phyloP scores from a whole-genome alignment of 345 rosid genomes.

The Hibiscus tridactylites region DNA sequence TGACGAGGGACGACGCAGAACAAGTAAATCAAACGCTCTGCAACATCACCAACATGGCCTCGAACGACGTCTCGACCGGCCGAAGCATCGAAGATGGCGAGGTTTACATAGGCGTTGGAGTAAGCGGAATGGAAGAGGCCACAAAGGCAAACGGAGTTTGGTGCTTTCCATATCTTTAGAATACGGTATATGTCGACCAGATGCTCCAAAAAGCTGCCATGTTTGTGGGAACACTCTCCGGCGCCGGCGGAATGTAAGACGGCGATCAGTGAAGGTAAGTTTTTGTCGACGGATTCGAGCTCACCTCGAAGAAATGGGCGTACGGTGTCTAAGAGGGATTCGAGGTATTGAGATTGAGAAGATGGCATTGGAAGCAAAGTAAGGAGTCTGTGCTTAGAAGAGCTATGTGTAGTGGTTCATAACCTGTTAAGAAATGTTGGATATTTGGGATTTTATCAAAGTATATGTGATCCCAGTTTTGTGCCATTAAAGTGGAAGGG shows the following conservation, averaged over 20 bases:
- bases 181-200: constrained; percentile 69
- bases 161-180: constrained; percentile 75
- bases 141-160: constrained; percentile 72
- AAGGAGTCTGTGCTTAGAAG: neutral
- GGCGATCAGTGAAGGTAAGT: constrained; percentile 50
- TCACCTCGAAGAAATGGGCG: constrained; percentile 93
- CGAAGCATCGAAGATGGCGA: constrained; percentile 81
- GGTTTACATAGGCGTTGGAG: constrained; percentile 83
- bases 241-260: constrained; percentile 87
- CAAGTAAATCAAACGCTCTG: constrained; percentile 75
- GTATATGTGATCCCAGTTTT: neutral
- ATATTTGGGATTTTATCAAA: neutral
- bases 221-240: constrained; percentile 98
- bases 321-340: constrained; percentile 37
- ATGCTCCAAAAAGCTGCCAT: constrained; percentile 83
- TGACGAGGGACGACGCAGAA: constrained; percentile 81
- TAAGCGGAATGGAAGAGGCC: constrained; percentile 92
- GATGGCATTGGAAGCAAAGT: constrained; percentile 7
- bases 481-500: neutral
- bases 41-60: constrained; percentile 62
- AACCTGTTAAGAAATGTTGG: neutral
- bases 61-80: constrained; percentile 76
- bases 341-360: constrained; percentile 16
- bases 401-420: neutral
- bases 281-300: constrained; percentile 51